Conservation (phyloP, 2,329 filamentous ascomycete species). For the Monosporascus ibericus region DNA sequence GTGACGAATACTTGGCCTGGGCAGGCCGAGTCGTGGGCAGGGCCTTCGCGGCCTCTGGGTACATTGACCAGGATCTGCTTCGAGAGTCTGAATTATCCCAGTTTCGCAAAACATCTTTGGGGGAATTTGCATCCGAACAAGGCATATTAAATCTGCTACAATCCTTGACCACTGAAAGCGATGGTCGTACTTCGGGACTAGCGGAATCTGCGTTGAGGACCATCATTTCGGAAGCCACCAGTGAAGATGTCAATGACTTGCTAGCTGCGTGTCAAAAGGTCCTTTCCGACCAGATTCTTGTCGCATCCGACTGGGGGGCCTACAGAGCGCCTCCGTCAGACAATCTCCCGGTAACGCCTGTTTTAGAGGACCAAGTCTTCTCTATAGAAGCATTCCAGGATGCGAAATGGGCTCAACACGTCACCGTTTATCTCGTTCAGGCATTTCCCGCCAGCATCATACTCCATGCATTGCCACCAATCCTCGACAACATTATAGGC, state of each 20-base stretch:
- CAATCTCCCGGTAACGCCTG: conserved; percentile 18
- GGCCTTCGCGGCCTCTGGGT: conserved; percentile 72
- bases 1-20: conserved; percentile 73
- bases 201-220: conserved; percentile 55
- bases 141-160: conserved; percentile 57
- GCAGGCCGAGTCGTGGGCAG: conserved; percentile 78
- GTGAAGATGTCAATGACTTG: conserved; percentile 40
- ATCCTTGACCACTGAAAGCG: conserved; percentile 52
- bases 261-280: conserved; percentile 44
- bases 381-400: conserved; percentile 35
- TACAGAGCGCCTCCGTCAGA: conserved; percentile 54
- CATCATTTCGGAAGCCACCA: conserved; percentile 48
- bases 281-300: conserved; percentile 44
- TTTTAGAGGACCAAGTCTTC: conserved; percentile 28
- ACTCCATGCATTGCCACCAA: conserved; percentile 59
- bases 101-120: conserved; percentile 41
- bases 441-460: conserved; percentile 59
- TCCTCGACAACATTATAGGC: conserved; percentile 59
- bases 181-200: conserved; percentile 49
- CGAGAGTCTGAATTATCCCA: conserved; percentile 51
- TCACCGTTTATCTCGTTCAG: conserved; percentile 57
- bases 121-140: conserved; percentile 52
- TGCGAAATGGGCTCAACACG: conserved; percentile 52
- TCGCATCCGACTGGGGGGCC: conserved; percentile 50
- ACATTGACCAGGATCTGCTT: conserved; percentile 54